phyloP scores from a whole-genome alignment of 495 filamentous ascomycete genomes.

The Lindgomyces ingoldianus region DNA sequence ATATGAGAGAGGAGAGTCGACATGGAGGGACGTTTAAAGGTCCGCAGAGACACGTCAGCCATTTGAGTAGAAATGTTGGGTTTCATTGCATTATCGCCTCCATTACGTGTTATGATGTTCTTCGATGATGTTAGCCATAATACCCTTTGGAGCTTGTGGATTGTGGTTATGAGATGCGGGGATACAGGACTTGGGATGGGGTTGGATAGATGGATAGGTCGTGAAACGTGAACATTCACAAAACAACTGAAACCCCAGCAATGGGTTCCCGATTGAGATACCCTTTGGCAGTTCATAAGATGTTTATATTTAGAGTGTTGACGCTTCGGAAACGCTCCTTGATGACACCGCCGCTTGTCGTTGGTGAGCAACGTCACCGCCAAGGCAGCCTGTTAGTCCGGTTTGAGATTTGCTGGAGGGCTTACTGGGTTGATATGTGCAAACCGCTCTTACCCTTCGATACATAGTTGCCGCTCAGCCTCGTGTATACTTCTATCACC shows the following conservation, averaged over 20 bases:
- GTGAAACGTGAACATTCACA: no score
- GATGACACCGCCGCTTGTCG: constrained; percentile 5
- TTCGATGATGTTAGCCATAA: background rate
- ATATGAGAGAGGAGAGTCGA: constrained; percentile 34
- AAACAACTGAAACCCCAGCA: no score
- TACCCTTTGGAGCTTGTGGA: background rate
- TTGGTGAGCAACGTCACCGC: constrained; percentile 14
- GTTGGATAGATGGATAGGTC: no score
- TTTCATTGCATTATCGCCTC: no score
- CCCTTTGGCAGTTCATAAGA: background rate
- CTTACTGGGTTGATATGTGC: background rate
- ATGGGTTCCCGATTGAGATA: no score
- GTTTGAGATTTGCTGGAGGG: no score
- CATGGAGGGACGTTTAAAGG: constrained; percentile 31
- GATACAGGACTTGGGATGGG: background rate
- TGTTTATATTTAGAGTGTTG: background rate
- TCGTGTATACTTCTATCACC: background rate
- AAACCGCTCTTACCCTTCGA: background rate
- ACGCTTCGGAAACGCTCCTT: background rate
- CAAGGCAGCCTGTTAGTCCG: constrained; percentile 1
- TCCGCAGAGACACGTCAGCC: no score
- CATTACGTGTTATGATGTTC: background rate
- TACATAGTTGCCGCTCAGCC: background rate
- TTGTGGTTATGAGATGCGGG: background rate
- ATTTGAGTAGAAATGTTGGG: background rate